These are phyloP conservation scores for Hypholoma sublateritium DNA, from an alignment of 768 basidiomycete genomes.

Conservation along the genomic window DNA sequence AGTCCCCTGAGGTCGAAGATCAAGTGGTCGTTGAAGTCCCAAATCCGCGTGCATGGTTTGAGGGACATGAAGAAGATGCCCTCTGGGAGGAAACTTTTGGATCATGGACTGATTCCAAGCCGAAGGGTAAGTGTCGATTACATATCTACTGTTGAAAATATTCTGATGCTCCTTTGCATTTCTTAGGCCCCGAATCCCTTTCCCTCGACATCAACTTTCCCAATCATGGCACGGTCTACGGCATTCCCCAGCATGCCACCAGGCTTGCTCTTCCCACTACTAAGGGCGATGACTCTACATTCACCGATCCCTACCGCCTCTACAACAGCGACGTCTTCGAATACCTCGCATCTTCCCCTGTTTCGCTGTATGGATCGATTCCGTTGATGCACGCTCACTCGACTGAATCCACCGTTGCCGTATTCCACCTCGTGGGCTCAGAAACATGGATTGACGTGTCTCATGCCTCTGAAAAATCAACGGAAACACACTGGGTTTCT, in stretches of 20 bases:
- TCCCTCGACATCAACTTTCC: constrained; percentile 94
- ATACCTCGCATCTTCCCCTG: constrained; percentile 78
- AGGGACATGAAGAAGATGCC: constrained; percentile 79
- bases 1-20: constrained; percentile 4
- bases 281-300: constrained; percentile 71
- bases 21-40: constrained; percentile 48
- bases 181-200: constrained; percentile 89
- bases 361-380: constrained; percentile 88
- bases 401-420: constrained; percentile 79
- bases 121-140: constrained; percentile 75
- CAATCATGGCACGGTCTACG: constrained; percentile 86
- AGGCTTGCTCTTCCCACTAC: constrained; percentile 88
- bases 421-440: constrained; percentile 85
- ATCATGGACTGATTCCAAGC: constrained; percentile 90
- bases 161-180: background rate
- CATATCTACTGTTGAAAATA: background rate
- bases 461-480: constrained; percentile 64
- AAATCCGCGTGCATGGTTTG: constrained; percentile 77
- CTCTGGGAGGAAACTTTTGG: constrained; percentile 90
- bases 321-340: constrained; percentile 97
- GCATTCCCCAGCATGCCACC: constrained; percentile 96
- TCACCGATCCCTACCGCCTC: constrained; percentile 90
- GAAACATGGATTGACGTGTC: constrained; percentile 95
- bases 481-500: constrained; percentile 94
- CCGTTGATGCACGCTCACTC: constrained; percentile 95